Percentiles rank a stretch among this genome's conserved stretches.
Conservation (phyloP, 306 rosid species). For the Prunus mongolica region DNA sequence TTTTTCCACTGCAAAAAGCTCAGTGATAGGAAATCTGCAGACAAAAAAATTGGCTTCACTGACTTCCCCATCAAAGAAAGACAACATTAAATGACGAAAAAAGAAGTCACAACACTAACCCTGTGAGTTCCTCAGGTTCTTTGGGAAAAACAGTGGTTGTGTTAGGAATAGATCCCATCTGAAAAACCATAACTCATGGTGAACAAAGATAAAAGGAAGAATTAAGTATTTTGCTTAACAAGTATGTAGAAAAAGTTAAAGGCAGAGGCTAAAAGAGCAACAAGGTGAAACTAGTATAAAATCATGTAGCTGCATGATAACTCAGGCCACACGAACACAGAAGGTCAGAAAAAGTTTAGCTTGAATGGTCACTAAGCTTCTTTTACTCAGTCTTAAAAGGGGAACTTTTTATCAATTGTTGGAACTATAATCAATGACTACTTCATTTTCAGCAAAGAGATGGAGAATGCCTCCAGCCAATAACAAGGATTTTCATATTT, state of each 20-base stretch:
- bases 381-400: background rate
- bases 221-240: background rate
- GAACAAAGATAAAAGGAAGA: background rate
- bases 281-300: background rate
- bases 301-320: background rate
- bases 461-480: background rate
- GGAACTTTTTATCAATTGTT: background rate
- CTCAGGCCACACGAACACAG: background rate
- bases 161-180: constrained; percentile 18
- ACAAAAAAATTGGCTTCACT: background rate
- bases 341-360: background rate
- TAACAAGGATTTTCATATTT: background rate
- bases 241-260: background rate
- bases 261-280: background rate
- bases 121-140: constrained; percentile 10
- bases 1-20: constrained; percentile 26
- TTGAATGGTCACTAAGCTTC: background rate
- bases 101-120: constrained; percentile 15
- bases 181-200: constrained; percentile 3
- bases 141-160: constrained; percentile 7
- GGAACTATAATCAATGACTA: background rate
- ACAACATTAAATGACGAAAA: background rate
- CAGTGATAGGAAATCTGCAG: constrained; percentile 48
- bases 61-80: background rate
- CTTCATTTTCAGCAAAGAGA: background rate